Conservation (phyloP, 139 green algal species). For the Gonium pectorale region DNA sequence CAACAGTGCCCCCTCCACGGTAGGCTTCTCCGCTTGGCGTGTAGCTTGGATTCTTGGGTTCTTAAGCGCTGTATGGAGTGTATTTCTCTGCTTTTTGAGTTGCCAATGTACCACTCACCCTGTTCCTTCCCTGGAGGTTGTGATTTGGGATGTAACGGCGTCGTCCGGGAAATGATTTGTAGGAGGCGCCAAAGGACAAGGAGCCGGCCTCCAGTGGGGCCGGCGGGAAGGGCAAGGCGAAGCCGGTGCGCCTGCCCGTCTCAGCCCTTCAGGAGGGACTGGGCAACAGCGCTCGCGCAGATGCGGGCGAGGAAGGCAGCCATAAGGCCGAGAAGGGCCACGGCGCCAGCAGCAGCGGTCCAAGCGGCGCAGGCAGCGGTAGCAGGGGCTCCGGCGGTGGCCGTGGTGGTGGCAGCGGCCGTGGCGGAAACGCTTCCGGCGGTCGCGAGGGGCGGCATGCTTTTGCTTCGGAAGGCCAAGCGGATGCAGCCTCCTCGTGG, state of each 20-base stretch:
- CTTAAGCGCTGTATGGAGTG: too few relatives aligned
- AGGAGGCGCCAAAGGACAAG: slow-evolving; percentile 9
- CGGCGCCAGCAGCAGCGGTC: slow-evolving; percentile 12
- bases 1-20: background rate
- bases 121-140: too few relatives aligned
- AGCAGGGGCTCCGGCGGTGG: background rate
- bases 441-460: slow-evolving; percentile 6
- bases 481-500: slow-evolving; percentile 19
- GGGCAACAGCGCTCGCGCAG: slow-evolving; percentile 13
- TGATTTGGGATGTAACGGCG: too few relatives aligned
- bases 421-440: background rate
- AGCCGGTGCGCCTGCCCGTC: slow-evolving; percentile 52
- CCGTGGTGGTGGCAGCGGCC: slow-evolving; percentile 10
- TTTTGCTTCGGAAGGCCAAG: background rate
- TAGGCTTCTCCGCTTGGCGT: too few relatives aligned
- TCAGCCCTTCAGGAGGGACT: slow-evolving; percentile 51
- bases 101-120: too few relatives aligned
- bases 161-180: too few relatives aligned
- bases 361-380: background rate
- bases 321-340: slow-evolving; percentile 15
- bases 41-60: too few relatives aligned
- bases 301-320: slow-evolving; percentile 1
- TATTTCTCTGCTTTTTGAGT: too few relatives aligned
- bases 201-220: background rate
- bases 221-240: slow-evolving; percentile 42